Percentiles rank a stretch among this genome's conserved stretches.
Conservation (phyloP, 345 rosid genomes). For the Pugionium dolabratum region DNA sequence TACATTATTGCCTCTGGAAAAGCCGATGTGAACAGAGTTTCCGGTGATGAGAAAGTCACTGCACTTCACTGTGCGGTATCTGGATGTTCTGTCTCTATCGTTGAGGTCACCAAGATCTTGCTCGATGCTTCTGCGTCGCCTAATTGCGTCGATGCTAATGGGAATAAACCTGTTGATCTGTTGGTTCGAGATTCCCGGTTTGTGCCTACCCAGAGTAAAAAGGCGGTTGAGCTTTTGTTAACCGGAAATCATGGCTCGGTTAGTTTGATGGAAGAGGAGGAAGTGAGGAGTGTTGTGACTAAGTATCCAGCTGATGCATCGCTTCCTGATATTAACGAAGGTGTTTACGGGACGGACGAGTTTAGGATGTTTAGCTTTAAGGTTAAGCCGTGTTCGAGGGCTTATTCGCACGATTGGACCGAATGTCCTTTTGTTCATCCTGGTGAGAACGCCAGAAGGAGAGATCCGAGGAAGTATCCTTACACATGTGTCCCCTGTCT, state of each 20-base stretch:
- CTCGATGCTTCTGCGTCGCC: slow-evolving; percentile 69
- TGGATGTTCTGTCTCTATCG: slow-evolving; percentile 56
- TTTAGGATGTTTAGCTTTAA: slow-evolving; percentile 92
- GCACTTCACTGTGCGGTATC: slow-evolving; percentile 96
- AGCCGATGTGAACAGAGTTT: slow-evolving; percentile 62
- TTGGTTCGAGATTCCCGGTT: slow-evolving; percentile 45
- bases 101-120: slow-evolving; percentile 64
- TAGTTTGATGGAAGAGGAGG: slow-evolving; percentile 43
- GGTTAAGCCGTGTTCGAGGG: slow-evolving; percentile 97
- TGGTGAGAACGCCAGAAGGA: slow-evolving; percentile 96
- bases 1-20: slow-evolving; percentile 55
- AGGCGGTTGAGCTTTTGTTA: slow-evolving; percentile 57
- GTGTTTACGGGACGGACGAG: slow-evolving; percentile 81
- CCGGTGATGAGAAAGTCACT: slow-evolving; percentile 72
- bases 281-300: slow-evolving; percentile 40
- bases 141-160: slow-evolving; percentile 55
- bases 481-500: slow-evolving; percentile 98
- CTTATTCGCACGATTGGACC: slow-evolving; percentile 98
- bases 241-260: slow-evolving; percentile 55
- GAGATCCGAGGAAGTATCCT: slow-evolving; percentile 92
- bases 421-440: slow-evolving; percentile 99
- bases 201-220: slow-evolving; percentile 47
- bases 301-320: slow-evolving; percentile 82
- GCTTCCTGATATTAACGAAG: slow-evolving; percentile 90
- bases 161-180: slow-evolving; percentile 70